These are phyloP conservation scores for Rosa hybrid DNA, from an alignment of 331 rosid species.

Conservation along the genomic window DNA sequence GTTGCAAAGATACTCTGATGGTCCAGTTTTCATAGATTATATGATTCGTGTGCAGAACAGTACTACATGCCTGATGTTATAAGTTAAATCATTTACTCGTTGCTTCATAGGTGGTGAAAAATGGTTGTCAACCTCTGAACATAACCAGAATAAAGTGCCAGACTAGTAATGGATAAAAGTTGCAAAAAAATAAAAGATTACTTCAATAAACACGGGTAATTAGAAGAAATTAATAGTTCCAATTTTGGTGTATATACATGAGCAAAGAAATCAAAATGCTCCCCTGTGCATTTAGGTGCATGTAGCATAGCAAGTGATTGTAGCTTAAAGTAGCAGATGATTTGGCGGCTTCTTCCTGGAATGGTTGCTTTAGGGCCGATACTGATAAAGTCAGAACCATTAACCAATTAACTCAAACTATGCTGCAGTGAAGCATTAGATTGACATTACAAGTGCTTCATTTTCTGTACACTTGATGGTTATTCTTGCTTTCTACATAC, in stretches of 20 bases:
- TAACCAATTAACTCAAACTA: neutral
- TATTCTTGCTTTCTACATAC: neutral
- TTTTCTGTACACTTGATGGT: conserved; percentile 8
- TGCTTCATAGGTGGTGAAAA: neutral
- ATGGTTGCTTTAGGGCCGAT: neutral
- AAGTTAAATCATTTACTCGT: neutral
- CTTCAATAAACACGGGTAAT: neutral
- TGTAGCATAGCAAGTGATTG: neutral
- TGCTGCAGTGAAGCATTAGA: neutral
- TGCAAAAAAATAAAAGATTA: too few species aligned
- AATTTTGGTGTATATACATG: neutral
- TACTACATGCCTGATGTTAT: neutral
- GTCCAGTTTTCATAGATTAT: neutral
- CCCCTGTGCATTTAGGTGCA: neutral
- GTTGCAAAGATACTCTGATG: neutral
- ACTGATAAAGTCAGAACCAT: neutral
- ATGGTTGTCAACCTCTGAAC: neutral
- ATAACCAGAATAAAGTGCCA: neutral
- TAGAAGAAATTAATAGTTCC: neutral
- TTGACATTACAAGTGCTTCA: neutral
- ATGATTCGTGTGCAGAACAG: neutral
- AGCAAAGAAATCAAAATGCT: conserved; percentile 7
- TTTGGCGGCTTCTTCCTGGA: neutral
- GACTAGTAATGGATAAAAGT: neutral
- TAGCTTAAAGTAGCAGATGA: neutral